A percentile compares a stretch with the other conserved stretches of the same genome.
These are phyloP conservation scores for Lactarius sanguifluus DNA, from an alignment of 768 basidiomycete species.

Conservation along the genomic window DNA sequence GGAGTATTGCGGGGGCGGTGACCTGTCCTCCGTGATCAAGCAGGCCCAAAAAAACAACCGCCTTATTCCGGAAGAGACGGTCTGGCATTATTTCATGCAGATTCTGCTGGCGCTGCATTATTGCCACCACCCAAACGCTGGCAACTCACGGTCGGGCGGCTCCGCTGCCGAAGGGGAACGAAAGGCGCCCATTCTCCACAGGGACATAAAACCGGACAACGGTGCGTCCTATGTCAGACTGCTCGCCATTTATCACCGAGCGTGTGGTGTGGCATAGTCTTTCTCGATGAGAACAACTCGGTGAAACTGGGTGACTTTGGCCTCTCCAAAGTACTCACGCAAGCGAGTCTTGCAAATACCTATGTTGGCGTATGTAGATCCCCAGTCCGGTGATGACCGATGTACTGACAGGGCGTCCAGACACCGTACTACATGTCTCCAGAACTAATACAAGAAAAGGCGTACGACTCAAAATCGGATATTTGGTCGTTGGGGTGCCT, in stretches of 20 bases:
- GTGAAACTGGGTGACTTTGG: slow-evolving; percentile 98
- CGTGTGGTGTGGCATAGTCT: slow-evolving; percentile 53
- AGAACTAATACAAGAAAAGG: slow-evolving; percentile 94
- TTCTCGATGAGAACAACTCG: slow-evolving; percentile 78
- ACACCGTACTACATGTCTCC: slow-evolving; percentile 99
- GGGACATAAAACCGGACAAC: slow-evolving; percentile 98
- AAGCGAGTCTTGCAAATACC: slow-evolving; percentile 89
- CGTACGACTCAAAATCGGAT: slow-evolving; percentile 97
- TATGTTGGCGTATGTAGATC: slow-evolving; percentile 83
- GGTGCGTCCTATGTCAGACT: slow-evolving; percentile 47
- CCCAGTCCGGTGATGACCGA: background rate
- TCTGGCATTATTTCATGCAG: slow-evolving; percentile 97
- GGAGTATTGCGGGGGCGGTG: slow-evolving; percentile 99
- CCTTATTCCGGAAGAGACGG: slow-evolving; percentile 84
- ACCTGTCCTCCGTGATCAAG: slow-evolving; percentile 86
- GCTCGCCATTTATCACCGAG: background rate
- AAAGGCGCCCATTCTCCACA: slow-evolving; percentile 80
- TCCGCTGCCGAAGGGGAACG: slow-evolving; percentile 41
- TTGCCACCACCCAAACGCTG: slow-evolving; percentile 77
- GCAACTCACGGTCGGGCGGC: slow-evolving; percentile 46
- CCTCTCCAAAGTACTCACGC: slow-evolving; percentile 85
- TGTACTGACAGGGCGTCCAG: slow-evolving; percentile 42
- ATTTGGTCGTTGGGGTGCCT: slow-evolving; percentile 99
- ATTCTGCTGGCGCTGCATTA: slow-evolving; percentile 85
- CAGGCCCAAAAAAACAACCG: slow-evolving; percentile 65